Evolutionary conservation across 768 basidiomycete genomes (phyloP).

Genomic region (Trichaptum fuscoviolaceum): DNA sequence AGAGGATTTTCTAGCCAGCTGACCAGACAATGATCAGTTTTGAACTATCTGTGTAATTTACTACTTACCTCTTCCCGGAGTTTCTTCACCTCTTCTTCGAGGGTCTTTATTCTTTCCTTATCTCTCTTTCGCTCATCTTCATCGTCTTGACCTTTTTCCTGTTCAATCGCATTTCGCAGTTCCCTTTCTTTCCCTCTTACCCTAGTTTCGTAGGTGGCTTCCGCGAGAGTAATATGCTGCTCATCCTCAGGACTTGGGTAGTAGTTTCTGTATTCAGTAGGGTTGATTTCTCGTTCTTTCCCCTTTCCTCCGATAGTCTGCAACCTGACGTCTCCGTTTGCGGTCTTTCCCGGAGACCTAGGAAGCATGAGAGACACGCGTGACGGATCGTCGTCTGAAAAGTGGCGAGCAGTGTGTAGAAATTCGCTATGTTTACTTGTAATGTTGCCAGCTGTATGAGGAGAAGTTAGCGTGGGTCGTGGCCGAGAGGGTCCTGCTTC

Average conservation of each 20-base stretch:
- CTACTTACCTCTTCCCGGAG: constrained; percentile 51
- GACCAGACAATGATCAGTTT: constrained; percentile 8
- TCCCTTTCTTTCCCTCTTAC: constrained; percentile 62
- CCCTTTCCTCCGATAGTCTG: constrained; percentile 22
- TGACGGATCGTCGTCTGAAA: constrained; percentile 41
- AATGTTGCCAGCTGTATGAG: constrained; percentile 28
- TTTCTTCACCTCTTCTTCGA: constrained; percentile 61
- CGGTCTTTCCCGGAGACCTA: constrained; percentile 29
- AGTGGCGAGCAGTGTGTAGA: constrained; percentile 44
- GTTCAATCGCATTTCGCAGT: constrained; percentile 48
- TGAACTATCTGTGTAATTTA: constrained; percentile 12
- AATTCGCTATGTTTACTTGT: constrained; percentile 26
- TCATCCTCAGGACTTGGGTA: constrained; percentile 12
- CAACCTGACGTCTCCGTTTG: constrained; percentile 17
- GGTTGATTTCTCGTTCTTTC: constrained; percentile 19
- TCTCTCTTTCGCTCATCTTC: constrained; percentile 41
- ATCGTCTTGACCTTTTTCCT: constrained; percentile 43
- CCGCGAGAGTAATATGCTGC: constrained; percentile 15
- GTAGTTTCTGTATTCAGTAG: constrained; percentile 1
- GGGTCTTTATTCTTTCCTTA: constrained; percentile 53
- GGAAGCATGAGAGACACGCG: constrained; percentile 50
- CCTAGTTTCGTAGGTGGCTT: constrained; percentile 40
- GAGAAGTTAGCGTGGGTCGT: constrained; percentile 13
- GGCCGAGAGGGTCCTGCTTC: constrained; percentile 4
- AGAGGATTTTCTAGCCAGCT: constrained; percentile 43